These are phyloP conservation scores for Picea sitchensis DNA, from an alignment of 75 land plant genomes.

Conservation along the genomic window DNA sequence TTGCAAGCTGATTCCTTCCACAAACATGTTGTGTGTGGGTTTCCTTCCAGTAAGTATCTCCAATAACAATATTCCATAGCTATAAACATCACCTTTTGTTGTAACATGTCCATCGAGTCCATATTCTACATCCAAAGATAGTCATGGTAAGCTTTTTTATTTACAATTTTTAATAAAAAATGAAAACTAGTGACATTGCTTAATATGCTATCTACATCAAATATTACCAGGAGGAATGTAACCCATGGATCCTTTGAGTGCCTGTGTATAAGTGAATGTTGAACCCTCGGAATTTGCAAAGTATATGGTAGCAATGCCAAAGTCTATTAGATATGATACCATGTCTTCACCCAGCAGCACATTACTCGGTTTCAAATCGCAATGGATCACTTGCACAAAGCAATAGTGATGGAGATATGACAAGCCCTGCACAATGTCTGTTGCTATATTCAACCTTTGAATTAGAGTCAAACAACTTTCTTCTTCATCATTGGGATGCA, in stretches of 20 bases:
- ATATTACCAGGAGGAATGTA: conserved; percentile 1
- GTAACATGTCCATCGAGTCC: neutral
- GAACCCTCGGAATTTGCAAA: neutral
- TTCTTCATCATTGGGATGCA: conserved; percentile 4
- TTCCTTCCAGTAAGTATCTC: neutral
- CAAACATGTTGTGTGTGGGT: neutral
- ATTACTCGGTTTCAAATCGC: conserved; percentile 21
- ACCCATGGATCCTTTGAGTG: neutral
- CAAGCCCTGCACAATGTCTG: conserved; percentile 11
- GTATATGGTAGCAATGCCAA: conserved; percentile 14
- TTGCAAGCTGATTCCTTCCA: neutral
- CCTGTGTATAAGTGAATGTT: neutral
- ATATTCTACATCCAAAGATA: neutral
- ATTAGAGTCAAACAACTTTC: neutral
- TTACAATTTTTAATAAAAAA: neutral
- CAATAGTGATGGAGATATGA: conserved; percentile 15
- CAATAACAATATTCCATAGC: conserved; percentile 1
- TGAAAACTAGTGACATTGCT: neutral
- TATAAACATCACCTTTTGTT: neutral
- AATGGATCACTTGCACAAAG: conserved; percentile 9
- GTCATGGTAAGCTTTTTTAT: neutral
- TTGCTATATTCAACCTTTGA: conserved; percentile 8
- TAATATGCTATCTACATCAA: neutral
- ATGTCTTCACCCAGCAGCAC: conserved; percentile 16
- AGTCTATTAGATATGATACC: conserved; percentile 13